Evolutionary conservation across 2,329 filamentous ascomycete species (phyloP).

Genomic region (Aspergillus clavatus): DNA sequence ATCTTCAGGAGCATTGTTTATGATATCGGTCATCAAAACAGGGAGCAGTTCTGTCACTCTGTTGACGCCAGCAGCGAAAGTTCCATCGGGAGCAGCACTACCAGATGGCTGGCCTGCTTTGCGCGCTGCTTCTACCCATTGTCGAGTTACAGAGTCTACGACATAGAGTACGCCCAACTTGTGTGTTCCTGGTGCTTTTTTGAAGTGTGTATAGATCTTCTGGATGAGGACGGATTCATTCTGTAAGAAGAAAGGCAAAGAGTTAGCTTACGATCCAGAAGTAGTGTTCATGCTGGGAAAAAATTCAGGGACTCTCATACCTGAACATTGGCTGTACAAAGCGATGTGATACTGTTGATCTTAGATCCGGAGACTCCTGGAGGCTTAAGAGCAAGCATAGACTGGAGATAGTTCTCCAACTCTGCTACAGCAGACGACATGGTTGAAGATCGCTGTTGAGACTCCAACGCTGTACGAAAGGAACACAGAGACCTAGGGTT

Average conservation of each 20-base stretch:
- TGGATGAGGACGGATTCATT: conserved; percentile 92
- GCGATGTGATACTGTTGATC: conserved; percentile 77
- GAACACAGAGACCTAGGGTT: conserved; percentile 8
- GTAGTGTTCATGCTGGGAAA: not conserved
- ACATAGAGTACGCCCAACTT: conserved; percentile 99
- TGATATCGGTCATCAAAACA: conserved; percentile 90
- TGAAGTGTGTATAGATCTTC: conserved; percentile 96
- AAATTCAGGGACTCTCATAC: conserved; percentile 50
- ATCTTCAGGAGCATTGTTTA: conserved; percentile 79
- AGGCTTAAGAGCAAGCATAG: conserved; percentile 84
- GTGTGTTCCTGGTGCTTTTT: conserved; percentile 88
- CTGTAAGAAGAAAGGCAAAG: conserved; percentile 47
- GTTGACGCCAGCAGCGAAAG: conserved; percentile 90
- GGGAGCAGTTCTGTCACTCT: conserved; percentile 94
- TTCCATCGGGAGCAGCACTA: conserved; percentile 79
- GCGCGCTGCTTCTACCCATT: conserved; percentile 96
- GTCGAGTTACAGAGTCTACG: conserved; percentile 98
- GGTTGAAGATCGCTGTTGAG: conserved; percentile 24
- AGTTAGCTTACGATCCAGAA: conserved; percentile 22
- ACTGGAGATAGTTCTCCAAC: conserved; percentile 83
- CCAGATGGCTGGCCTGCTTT: conserved; percentile 75
- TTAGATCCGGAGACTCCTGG: conserved; percentile 92
- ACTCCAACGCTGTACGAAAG: conserved; percentile 11
- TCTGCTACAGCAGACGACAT: conserved; percentile 86
- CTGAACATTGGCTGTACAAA: conserved; percentile 87